A percentile compares a stretch with the other conserved stretches of the same genome.
Evolutionary conservation across 768 basidiomycete genomes (phyloP).

Genomic region (Sutorius australiensis): DNA sequence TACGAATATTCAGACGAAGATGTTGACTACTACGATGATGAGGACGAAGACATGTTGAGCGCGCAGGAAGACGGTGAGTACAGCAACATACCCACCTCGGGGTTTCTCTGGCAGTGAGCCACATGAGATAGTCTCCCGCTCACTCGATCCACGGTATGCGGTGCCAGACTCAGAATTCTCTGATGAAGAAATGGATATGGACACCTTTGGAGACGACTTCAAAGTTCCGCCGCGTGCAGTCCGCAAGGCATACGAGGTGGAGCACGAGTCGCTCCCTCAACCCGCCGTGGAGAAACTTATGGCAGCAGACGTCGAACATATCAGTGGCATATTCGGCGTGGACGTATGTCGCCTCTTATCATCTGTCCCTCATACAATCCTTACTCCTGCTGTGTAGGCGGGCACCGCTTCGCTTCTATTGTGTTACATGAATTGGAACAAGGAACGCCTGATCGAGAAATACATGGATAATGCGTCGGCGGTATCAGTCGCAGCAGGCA

Average conservation of each 20-base stretch:
- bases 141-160: slow-evolving; percentile 16
- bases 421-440: slow-evolving; percentile 89
- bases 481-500: slow-evolving; percentile 73
- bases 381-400: slow-evolving; percentile 38
- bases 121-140: slow-evolving; percentile 13
- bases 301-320: slow-evolving; percentile 76
- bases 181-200: slow-evolving; percentile 70
- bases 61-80: slow-evolving; percentile 55
- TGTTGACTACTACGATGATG: slow-evolving; percentile 62
- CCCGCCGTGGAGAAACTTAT: slow-evolving; percentile 74
- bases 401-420: slow-evolving; percentile 74
- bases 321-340: slow-evolving; percentile 82
- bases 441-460: slow-evolving; percentile 91
- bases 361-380: neutral
- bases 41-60: slow-evolving; percentile 63
- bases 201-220: slow-evolving; percentile 61
- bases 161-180: slow-evolving; percentile 38
- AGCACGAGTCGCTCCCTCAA: slow-evolving; percentile 74
- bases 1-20: slow-evolving; percentile 71
- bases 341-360: slow-evolving; percentile 56
- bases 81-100: slow-evolving; percentile 1
- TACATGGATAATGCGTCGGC: slow-evolving; percentile 89
- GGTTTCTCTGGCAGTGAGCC: slow-evolving; percentile 20
- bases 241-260: slow-evolving; percentile 77
- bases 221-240: slow-evolving; percentile 51